Evolutionary conservation across 176 grass and related monocot species (phyloP).

Genomic region (Cenchrus purpureus): DNA sequence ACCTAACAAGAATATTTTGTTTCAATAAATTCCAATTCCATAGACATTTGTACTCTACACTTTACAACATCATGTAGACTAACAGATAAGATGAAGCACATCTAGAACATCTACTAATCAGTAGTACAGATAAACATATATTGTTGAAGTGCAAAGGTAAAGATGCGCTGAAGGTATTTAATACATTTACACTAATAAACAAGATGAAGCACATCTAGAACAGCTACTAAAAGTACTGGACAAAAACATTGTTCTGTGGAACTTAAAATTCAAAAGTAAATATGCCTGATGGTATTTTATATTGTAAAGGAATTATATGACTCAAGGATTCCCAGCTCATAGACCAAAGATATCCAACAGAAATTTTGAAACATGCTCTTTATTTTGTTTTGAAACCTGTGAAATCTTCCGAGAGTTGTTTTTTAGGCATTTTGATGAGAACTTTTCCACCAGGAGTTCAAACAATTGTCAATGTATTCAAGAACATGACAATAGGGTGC

Average conservation of each 20-base stretch:
- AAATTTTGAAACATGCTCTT: constrained; percentile 9
- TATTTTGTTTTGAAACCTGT: not conserved
- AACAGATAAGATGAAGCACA: not conserved
- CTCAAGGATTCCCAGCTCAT: not conserved
- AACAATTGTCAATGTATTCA: not conserved
- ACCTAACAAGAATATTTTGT: constrained; percentile 59
- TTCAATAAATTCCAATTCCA: constrained; percentile 33
- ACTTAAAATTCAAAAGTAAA: constrained; percentile 1
- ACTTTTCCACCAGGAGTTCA: not conserved
- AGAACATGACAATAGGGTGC: not conserved
- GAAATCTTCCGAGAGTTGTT: not conserved
- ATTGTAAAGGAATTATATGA: constrained; percentile 21
- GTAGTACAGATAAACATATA: not conserved
- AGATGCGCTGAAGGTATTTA: not conserved
- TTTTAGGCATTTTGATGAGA: not conserved
- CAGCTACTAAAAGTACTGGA: not conserved
- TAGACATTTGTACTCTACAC: not conserved
- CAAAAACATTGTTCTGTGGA: constrained; percentile 13
- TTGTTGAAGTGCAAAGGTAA: constrained; percentile 22
- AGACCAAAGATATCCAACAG: constrained; percentile 2
- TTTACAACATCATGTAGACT: not conserved
- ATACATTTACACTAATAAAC: not conserved
- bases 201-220: not conserved
- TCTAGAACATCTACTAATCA: constrained; percentile 1
- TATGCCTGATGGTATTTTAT: not conserved